Percentiles rank a stretch among this genome's conserved stretches.
Conservation (phyloP, 306 rosid genomes). For the Vigna reflexopilosa region DNA sequence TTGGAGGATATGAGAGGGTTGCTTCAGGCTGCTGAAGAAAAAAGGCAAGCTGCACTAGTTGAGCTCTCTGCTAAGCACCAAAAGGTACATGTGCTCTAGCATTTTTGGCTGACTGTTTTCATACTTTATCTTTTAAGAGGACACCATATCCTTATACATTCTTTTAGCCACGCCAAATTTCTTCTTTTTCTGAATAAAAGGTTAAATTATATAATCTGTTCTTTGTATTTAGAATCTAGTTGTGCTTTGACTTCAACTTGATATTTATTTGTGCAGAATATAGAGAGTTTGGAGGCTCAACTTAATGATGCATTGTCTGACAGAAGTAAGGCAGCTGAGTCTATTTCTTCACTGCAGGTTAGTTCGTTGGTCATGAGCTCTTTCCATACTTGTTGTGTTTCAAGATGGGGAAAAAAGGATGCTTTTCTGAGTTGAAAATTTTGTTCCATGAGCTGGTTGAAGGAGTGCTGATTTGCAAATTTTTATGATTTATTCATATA, state of each 20-base stretch:
- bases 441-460: conserved; percentile 9
- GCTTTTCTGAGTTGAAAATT: conserved; percentile 27
- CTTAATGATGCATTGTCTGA: conserved; percentile 91
- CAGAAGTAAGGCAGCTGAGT: conserved; percentile 86
- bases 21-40: conserved; percentile 91
- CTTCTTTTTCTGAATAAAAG: conserved; percentile 24
- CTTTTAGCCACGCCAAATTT: conserved; percentile 12
- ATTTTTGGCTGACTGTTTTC: conserved; percentile 29
- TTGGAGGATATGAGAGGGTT: conserved; percentile 79
- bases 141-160: neutral
- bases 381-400: conserved; percentile 6
- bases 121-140: conserved; percentile 31
- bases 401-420: neutral
- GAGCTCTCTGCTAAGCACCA: conserved; percentile 94
- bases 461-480: conserved; percentile 5
- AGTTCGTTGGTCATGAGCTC: conserved; percentile 44
- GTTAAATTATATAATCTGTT: conserved; percentile 23
- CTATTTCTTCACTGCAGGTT: conserved; percentile 92
- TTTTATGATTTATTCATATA: conserved; percentile 14
- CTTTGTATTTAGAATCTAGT: conserved; percentile 28
- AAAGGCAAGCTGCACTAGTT: conserved; percentile 81
- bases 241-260: conserved; percentile 36
- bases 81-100: conserved; percentile 61
- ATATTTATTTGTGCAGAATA: conserved; percentile 62
- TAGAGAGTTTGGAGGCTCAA: conserved; percentile 93